A percentile compares a stretch with the other conserved stretches of the same genome.
phyloP scores from a whole-genome alignment of 352 stramenopile species.

The Peronospora destructor region DNA sequence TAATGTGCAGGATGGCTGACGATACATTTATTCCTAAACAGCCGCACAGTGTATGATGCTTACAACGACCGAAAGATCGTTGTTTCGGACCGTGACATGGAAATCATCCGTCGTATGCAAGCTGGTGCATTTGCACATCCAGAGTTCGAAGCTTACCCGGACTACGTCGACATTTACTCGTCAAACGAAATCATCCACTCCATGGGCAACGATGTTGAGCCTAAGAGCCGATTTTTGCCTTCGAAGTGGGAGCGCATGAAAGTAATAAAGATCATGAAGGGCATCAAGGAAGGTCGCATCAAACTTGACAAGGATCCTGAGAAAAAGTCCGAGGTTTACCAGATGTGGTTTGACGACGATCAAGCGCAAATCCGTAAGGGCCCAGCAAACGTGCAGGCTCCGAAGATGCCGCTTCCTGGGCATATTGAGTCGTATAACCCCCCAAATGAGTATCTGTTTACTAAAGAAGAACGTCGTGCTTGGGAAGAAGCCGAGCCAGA shows the following conservation, averaged over 20 bases:
- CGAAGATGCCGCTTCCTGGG: conserved; percentile 95
- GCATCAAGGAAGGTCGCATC: conserved; percentile 94
- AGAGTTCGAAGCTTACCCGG: conserved; percentile 88
- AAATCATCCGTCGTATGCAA: conserved; percentile 97
- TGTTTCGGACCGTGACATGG: conserved; percentile 94
- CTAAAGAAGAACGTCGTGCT: conserved; percentile 92
- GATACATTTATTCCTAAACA: conserved; percentile 20
- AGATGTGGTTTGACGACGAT: conserved; percentile 91
- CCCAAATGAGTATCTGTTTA: conserved; percentile 97
- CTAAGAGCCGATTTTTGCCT: conserved; percentile 92
- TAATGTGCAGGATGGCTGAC: conserved; percentile 10
- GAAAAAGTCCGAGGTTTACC: conserved; percentile 86
- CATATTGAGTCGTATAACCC: conserved; percentile 99
- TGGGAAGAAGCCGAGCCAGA: conserved; percentile 93
- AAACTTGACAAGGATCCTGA: conserved; percentile 88
- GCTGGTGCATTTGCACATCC: conserved; percentile 86
- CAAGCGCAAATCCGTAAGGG: conserved; percentile 86
- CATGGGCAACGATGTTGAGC: conserved; percentile 81
- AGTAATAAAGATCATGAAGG: conserved; percentile 95
- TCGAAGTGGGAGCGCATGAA: conserved; percentile 98
- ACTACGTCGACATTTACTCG: conserved; percentile 88
- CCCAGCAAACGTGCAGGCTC: conserved; percentile 93
- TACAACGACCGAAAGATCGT: conserved; percentile 98
- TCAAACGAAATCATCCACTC: conserved; percentile 85
- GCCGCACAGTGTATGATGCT: conserved; percentile 96